Base-by-base conservation (phyloP, 2,329 filamentous ascomycete species). In the Colletotrichum spaethianum region DNA sequence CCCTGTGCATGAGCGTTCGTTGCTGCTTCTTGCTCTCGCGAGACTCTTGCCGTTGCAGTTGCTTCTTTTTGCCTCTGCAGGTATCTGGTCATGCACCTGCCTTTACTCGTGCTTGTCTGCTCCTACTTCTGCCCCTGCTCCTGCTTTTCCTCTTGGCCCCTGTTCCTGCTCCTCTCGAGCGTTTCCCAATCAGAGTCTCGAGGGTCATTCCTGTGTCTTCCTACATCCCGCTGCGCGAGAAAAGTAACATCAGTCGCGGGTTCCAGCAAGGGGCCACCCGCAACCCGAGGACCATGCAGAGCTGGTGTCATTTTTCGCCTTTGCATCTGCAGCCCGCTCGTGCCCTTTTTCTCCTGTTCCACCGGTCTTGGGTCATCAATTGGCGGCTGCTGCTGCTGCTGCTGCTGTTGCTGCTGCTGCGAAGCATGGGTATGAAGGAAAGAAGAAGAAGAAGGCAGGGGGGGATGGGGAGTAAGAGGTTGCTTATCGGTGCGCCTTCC, bases 121-220 rank as follows among this genome's bases (percentile, higher is more conserved):
- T n/a, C n/a, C n/a, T n/a, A n/a, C n/a, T n/a, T n/a, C 33, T 8
- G 55, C 55, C 33, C 26, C 26, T 33, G 26, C 20, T 23, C 18
- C n/a, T 65, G 52, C 63, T 40, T 36, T 46, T 26, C 9, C 42
- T 66, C 52, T 44, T 56, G 62, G 23, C 23, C 12, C n/a, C 18
- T 26, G 33, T n/a, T 61, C 59, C 40, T 48, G 26, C 12, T 12
- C 42, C 26, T 48, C 46, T 50, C 46, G 23, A 26, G 33, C 33
- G 33, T 36, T 36, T 36, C 33, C 33, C 33, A 36, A 36, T 36
- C 33, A 8, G 46, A 11, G 11, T 50, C 46, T 50, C 18, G 23
- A 4, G 26, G 50, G 14, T 36, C 50, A 26, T 53, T 14, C 28
- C 50, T 53, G 2, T 3, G 26, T 61, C 42, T 42, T 61, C 38